Evolutionary conservation across 75 land plant genomes (phyloP), one percentile per base, ranked within the genome.

Genomic region (Pseudotsuga menziesii): DNA sequence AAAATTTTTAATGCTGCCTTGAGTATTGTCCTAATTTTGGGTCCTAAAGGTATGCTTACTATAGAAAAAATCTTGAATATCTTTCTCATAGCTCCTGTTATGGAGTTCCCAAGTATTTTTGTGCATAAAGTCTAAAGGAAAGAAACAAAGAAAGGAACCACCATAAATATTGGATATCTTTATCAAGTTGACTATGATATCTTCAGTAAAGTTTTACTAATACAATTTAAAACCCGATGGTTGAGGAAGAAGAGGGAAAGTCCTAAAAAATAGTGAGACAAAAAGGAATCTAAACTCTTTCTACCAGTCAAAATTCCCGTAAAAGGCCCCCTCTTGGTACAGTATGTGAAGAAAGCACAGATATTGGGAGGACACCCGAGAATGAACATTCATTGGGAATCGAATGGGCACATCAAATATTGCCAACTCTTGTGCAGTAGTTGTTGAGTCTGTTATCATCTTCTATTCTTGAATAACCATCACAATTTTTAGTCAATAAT

Each of bases 401-500:
- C 41, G 91, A 97, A 78, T 94, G 98, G 95, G 88, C 94, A 70
- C 75, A 90, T 48, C 97, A 94, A 75, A 89, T 91, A 75, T 62
- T 94, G 59, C 99, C 96, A 39, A 79, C 94, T 76, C 98, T 96
- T 39, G 44, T 71, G n/a, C 92, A 90, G 78, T 97, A 98, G 99
- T 86, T 94, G 48, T 89, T 97, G 26, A 97, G 98, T 83, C 92
- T 98, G 58, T 83, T 97, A 5, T 78, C 88, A 44, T 85, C 75
- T 16, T 56, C 75, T 73, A 63, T 64, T 73, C 20, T 22, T 4
- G 56, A 64, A 11, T 13, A 57, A 5, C 3, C 15, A 54, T 61
- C 76, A 27, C 2, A 55, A 78, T 19, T 70, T 25, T 17, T 36
- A 70, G 25, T 2, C 22, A 35, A 35, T 11, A 48, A 73, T 55